A percentile compares a stretch with the other conserved stretches of the same genome.
phyloP scores from a whole-genome alignment of 768 basidiomycete species.

The Podaxis sp. region DNA sequence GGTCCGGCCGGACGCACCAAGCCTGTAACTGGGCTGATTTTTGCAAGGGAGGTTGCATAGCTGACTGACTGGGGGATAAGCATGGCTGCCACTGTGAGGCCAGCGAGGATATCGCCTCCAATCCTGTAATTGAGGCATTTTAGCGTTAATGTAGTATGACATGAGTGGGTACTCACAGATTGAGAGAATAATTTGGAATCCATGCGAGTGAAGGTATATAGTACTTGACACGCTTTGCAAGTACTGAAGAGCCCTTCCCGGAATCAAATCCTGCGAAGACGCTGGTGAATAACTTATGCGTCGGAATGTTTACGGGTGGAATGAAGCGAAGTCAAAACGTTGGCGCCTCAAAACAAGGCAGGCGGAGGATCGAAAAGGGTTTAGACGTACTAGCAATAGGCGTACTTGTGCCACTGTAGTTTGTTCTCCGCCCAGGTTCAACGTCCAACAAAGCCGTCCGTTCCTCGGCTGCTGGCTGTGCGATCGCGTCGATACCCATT shows the following conservation, averaged over 20 bases:
- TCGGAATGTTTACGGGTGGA: not conserved
- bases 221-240: slow-evolving; percentile 57
- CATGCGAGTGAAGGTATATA: slow-evolving; percentile 77
- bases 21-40: slow-evolving; percentile 82
- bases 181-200: slow-evolving; percentile 75
- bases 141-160: not conserved
- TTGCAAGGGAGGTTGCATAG: slow-evolving; percentile 86
- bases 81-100: slow-evolving; percentile 82
- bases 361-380: slow-evolving; percentile 15
- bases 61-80: slow-evolving; percentile 87
- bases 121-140: slow-evolving; percentile 24
- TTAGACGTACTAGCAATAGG: slow-evolving; percentile 20
- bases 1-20: slow-evolving; percentile 48
- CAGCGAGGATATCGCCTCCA: slow-evolving; percentile 71
- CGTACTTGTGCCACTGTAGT: slow-evolving; percentile 25
- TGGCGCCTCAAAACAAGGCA: not conserved
- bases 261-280: slow-evolving; percentile 13
- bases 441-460: slow-evolving; percentile 33
- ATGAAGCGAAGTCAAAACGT: not conserved
- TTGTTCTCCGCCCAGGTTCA: slow-evolving; percentile 19
- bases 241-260: slow-evolving; percentile 26
- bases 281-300: not conserved
- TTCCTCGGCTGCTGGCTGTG: slow-evolving; percentile 25
- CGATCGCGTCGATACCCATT: slow-evolving; percentile 32
- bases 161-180: slow-evolving; percentile 47